Base-by-base conservation (phyloP, 2,329 filamentous ascomycete genomes). In the Madurella fahalii region DNA sequence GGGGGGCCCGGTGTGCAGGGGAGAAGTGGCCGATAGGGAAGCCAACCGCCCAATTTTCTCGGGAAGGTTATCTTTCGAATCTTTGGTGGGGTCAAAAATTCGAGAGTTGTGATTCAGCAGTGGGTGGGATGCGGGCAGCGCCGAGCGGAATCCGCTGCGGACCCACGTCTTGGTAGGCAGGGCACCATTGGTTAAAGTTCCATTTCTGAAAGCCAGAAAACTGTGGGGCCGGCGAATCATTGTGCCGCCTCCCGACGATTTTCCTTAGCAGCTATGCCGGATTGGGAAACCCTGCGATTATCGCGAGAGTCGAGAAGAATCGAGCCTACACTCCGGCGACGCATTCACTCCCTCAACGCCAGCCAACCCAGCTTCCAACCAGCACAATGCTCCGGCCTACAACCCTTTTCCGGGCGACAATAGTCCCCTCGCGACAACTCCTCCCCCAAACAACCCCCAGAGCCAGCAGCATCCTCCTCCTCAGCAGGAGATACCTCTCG, bases 11-110 rank as follows among this genome's bases (percentile, higher is more conserved):
- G 32, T 25, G 40, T 50, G 58, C 52, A 54, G 52, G 55, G 50
- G 49, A 43, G 50, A 30, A 46, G 49, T 49, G 30, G 49, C 49
- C 55, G 45, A 44, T 47, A 50, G 16, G 30, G 34, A 54, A 47
- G 48, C 32, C 56, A 48, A 58, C 54, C 56, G 55, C 54, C 62
- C 47, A 61, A 61, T 62, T 61, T 63, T 64, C 62, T 57, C 53
- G 48, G 55, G 52, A 54, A 55, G 49, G 58, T 40, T 56, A 45
- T 54, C 57, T 58, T 59, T 53, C 57, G 56, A 60, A 59, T 56
- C 56, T 63, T 63, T 65, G 59, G 63, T 65, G 63, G 61, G 63
- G 62, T 64, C 60, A 58, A 64, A 64, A 64, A 58, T 62, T 62
- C 58, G 53, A 60, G 63, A 59, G 41, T 37, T 60, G 58, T 56